A percentile compares a stretch with the other conserved stretches of the same genome.
Evolutionary conservation across 192 early-diverging fungal genomes (phyloP).

Genomic region (Coemansia sp.): DNA sequence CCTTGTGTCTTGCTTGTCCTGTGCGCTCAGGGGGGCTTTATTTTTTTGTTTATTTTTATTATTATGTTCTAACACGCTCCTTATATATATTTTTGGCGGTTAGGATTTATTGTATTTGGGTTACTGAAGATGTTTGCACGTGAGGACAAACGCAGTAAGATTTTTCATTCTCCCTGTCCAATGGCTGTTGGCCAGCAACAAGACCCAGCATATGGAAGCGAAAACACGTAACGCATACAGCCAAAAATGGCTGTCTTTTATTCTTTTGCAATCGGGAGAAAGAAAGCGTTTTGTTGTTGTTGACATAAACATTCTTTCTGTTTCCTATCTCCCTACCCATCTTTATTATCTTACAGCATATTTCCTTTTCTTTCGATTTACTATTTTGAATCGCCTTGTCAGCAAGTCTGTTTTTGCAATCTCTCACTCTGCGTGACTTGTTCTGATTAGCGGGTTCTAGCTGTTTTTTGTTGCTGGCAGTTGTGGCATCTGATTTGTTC

Average conservation of each 20-base stretch:
- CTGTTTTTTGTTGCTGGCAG: too few species aligned
- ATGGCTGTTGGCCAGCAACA: constrained; percentile 9
- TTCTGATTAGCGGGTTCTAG: too few species aligned
- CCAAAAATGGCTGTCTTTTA: too few species aligned
- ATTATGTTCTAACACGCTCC: not conserved
- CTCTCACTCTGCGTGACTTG: too few species aligned
- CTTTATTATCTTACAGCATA: not conserved
- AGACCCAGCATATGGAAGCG: too few species aligned
- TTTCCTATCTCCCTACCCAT: not conserved
- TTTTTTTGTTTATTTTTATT: constrained; percentile 2
- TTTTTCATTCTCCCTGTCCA: not conserved
- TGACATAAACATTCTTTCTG: not conserved
- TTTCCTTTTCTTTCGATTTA: not conserved
- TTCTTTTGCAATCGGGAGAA: not conserved
- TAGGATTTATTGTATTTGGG: not conserved
- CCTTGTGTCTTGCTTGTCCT: constrained; percentile 3
- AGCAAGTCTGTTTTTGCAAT: too few species aligned
- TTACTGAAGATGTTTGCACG: not conserved
- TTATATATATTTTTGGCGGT: too few species aligned
- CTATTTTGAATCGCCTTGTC: not conserved
- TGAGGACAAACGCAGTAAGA: not conserved
- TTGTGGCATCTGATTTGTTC: too few species aligned
- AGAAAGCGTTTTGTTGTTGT: not conserved
- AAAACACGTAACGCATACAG: too few species aligned
- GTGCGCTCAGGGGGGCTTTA: not conserved